Evolutionary conservation across 2,329 filamentous ascomycete species (phyloP), one percentile per base, ranked within the genome.

Genomic region (Aureobasidium sp.): DNA sequence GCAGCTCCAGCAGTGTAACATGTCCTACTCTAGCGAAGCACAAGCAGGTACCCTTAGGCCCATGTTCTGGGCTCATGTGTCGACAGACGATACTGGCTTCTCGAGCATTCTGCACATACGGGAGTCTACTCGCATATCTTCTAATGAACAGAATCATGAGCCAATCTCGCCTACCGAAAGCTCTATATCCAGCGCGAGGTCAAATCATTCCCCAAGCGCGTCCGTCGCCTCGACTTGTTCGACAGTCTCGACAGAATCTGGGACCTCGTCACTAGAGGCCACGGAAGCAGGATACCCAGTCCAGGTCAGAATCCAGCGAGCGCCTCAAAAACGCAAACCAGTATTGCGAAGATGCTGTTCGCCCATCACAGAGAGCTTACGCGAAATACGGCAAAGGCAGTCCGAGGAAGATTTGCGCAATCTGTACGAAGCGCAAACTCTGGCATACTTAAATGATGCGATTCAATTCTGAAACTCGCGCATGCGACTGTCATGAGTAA

Each of bases 371-470:
- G 61, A 51, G 26, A 59, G 70, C 8, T 61, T 73, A 29, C 68
- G 71, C 34, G 70, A 72, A 13, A 64, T 72, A 24, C 62, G 70
- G n/a, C 63, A 68, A 10, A 65, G 67, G 56, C 62, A 69, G 27
- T 72, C 71, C 3, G 71, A 72, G 29, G 69, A 69, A 59, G 62
- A 64, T 43, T 63, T 73, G 34, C 67, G 70, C 44, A 63, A 59
- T 9, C 60, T 71, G 20, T 73, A 73, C 51, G 71, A 73, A 63
- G 61, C 64, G 24, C 71, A 72, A 61, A 71, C 71, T 12, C 43
- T 69, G n/a, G 66, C 68, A 3, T 73, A 73, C 56, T 63, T 73
- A n/a, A 66, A 70, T 26, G 65, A 63, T 29, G 56, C 56, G 17
- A 64, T 66, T 24, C 50, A 61, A 1, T 60, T 63, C 41, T 59